phyloP scores from a whole-genome alignment of 2,329 filamentous ascomycete genomes.

The Aspergillus cejpii region DNA sequence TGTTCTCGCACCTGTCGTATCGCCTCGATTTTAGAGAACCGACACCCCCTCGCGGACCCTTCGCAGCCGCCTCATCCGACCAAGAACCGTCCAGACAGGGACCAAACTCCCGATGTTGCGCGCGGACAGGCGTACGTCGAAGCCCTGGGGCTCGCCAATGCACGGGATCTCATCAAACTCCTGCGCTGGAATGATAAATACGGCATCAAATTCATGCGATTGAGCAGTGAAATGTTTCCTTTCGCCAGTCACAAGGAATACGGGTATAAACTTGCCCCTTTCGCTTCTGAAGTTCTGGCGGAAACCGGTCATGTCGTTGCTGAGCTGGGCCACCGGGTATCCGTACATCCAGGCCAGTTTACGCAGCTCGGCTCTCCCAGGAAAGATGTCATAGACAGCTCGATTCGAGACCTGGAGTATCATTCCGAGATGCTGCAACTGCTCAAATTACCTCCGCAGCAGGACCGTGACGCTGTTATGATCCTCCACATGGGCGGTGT shows the following conservation, averaged over 20 bases:
- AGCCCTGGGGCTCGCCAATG: conserved; percentile 71
- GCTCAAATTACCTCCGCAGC: conserved; percentile 68
- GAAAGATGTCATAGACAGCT: conserved; percentile 65
- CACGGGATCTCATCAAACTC: conserved; percentile 76
- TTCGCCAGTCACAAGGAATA: conserved; percentile 85
- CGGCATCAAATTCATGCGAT: conserved; percentile 81
- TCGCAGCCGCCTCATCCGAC: conserved; percentile 69
- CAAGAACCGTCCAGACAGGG: conserved; percentile 78
- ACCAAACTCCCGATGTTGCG: conserved; percentile 57
- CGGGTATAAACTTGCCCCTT: conserved; percentile 76
- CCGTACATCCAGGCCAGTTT: conserved; percentile 86
- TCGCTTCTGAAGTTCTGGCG: conserved; percentile 69
- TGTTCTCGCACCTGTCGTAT: conserved; percentile 88
- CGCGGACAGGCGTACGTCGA: conserved; percentile 69
- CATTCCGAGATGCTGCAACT: conserved; percentile 78
- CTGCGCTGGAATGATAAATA: conserved; percentile 87
- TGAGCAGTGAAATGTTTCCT: conserved; percentile 95
- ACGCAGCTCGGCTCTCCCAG: conserved; percentile 85
- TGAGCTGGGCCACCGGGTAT: conserved; percentile 74
- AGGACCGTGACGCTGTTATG: conserved; percentile 83
- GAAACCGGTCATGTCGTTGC: conserved; percentile 71
- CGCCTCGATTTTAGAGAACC: conserved; percentile 80
- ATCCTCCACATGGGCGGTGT: conserved; percentile 88
- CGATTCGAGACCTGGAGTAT: conserved; percentile 77
- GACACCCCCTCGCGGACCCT: conserved; percentile 71